Evolutionary conservation across 2,329 filamentous ascomycete species (phyloP), one percentile per base, ranked within the genome.

Genomic region (Sphaerulina musiva): DNA sequence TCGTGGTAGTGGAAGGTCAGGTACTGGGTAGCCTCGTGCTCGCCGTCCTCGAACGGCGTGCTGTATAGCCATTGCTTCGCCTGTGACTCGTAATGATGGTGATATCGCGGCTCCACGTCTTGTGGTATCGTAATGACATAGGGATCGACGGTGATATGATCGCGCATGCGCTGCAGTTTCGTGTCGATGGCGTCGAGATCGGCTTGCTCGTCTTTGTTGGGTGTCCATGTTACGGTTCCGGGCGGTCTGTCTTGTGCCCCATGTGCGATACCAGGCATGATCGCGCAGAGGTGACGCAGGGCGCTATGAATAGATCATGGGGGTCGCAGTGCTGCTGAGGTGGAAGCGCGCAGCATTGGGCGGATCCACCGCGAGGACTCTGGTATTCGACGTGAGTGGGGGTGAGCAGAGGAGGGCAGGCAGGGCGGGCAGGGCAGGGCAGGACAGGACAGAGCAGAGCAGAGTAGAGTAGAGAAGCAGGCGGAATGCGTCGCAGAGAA

Each of bases 1-100:
- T 82, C 78, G 65, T 81, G 80, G 53, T 77, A 79, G 51, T 80
- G 70, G 60, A 81, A 84, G 54, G 80, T 84, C 72, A 81, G 74
- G 66, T 84, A 84, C 64, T 84, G 82, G 49, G 82, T 72, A 61
- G 77, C 73, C 45, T 68, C 66, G 62, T 82, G 76, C 67, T 85
- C 82, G 58, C 77, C 71, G n/a, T 53, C 43, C 48, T 71, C 68
- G 67, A 83, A 85, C 3, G 80, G 76, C 2, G 76, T 77, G 53
- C 77, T 73, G 31, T 61, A 56, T 57, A 71, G 72, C 74, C 74
- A 77, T 55, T 66, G 54, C 9, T 55, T 67, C 61, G 54, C 69
- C 64, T 63, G 73, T 64, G 56, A 68, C 36, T 67, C 65, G n/a
- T 72, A 72, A 50, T 68, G 65, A 53, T 76, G 72, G 51, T 69